Evolutionary conservation across 1,139 yeast genomes (phyloP), one percentile per base, ranked within the genome.

Genomic region (Hyphopichia wangnamkhiaoensis): DNA sequence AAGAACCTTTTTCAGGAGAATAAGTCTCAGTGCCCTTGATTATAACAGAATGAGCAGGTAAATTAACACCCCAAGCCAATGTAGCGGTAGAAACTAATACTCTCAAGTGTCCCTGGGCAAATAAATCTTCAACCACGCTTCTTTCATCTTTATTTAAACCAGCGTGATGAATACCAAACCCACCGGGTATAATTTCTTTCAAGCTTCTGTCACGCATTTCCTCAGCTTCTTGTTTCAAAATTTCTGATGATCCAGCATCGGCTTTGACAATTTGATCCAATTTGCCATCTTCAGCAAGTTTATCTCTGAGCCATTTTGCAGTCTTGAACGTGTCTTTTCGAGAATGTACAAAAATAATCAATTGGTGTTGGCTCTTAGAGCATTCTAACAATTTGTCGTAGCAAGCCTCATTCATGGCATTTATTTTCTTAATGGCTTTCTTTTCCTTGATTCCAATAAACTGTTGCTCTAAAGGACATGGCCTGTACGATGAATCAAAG

Each of bases 31-130:
- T 93, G 0, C 98, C 98, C 54, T 93, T 91, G 44, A 93, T 87
- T 21, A 93, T 83, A 21, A 93, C 98, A 0, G 97, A 89, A 52
- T 93, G 97, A 0, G 98, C 98, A 1, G 98, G 98, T 41, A 93
- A 73, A 57, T 93, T 93, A 28, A 93, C 98, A 73, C 98, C 98
- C 98, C 98, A 93, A 0, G 98, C 98, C 47, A 93, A 76, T 0
- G 98, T 93, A 0, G 98, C 96, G 1, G 98, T 93, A 0, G 95
- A 89, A 1, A 91, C 95, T 38, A 93, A 70, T 1, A 91, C 89
- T 51, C 81, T 83, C 20, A 89, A 65, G 41, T 84, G 82, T 3
- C 98, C 96, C 47, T 83, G 93, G 1, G 95, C 91, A 66, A 93
- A 93, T 33, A 88, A 65, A 52, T 87, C 93, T 61, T 93, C 98